Evolutionary conservation across 2,329 filamentous ascomycete species (phyloP).

Genomic region (Annulohypoxylon truncatum): DNA sequence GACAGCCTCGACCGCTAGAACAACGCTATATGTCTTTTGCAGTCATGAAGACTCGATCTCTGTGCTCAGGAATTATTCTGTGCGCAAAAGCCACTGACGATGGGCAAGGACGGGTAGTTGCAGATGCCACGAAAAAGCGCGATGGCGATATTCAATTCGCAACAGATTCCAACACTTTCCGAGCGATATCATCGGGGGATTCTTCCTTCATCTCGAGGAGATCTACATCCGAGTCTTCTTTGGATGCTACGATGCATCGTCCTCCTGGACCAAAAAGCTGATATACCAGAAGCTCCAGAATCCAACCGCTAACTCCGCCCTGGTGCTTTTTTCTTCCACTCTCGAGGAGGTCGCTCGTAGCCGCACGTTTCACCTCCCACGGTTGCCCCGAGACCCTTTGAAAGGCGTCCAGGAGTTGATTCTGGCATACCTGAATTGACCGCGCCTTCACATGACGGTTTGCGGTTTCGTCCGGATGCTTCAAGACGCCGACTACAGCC

Average conservation of each 20-base stretch:
- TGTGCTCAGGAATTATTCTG: too few relatives aligned
- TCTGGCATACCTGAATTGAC: conserved; percentile 45
- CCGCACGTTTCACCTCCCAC: conserved; percentile 43
- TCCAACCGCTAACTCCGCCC: conserved; percentile 41
- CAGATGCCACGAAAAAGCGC: not conserved
- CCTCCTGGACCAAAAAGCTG: conserved; percentile 49
- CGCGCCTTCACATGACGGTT: conserved; percentile 47
- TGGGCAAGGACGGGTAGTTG: not conserved
- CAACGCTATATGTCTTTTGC: too few relatives aligned
- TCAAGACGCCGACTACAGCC: conserved; percentile 36
- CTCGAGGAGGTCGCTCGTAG: conserved; percentile 33
- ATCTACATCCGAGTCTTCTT: conserved; percentile 42
- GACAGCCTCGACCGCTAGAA: too few relatives aligned
- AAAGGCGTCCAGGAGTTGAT: conserved; percentile 45
- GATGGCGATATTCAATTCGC: not conserved
- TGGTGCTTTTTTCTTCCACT: conserved; percentile 42
- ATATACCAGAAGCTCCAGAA: conserved; percentile 47
- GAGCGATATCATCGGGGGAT: conserved; percentile 44
- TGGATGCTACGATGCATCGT: conserved; percentile 45
- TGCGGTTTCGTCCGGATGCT: conserved; percentile 29
- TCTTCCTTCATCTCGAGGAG: conserved; percentile 47
- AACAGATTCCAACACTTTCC: conserved; percentile 38
- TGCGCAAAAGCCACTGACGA: too few relatives aligned
- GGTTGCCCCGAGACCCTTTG: conserved; percentile 33
- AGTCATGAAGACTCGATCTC: too few relatives aligned